Conservation (phyloP, 768 basidiomycete genomes). For the Mycena leptocephala region DNA sequence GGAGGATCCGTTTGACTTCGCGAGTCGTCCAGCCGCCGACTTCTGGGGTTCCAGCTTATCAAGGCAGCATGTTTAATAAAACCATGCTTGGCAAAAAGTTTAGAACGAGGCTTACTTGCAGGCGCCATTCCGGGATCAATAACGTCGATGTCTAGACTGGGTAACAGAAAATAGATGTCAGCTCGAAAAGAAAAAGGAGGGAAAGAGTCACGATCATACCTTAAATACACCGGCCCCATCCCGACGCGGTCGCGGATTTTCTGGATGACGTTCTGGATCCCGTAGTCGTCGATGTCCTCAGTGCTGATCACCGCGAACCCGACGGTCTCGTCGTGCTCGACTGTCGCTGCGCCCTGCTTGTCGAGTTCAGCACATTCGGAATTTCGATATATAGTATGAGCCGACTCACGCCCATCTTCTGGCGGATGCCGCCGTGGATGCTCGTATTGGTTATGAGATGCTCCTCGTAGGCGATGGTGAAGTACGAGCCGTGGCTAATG, state of each 20-base stretch:
- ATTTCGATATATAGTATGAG: background rate
- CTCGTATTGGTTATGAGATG: slow-evolving; percentile 80
- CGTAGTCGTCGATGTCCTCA: slow-evolving; percentile 89
- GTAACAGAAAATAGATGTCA: slow-evolving; percentile 53
- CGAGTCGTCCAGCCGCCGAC: slow-evolving; percentile 90
- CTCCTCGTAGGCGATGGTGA: slow-evolving; percentile 73
- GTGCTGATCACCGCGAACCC: slow-evolving; percentile 43
- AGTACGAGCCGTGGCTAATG: slow-evolving; percentile 81
- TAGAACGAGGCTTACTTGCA: slow-evolving; percentile 69
- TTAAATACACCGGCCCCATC: slow-evolving; percentile 82
- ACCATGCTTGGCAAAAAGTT: too few relatives aligned
- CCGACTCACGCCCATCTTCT: slow-evolving; percentile 7
- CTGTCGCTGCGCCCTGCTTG: slow-evolving; percentile 1
- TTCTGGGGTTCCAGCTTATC: slow-evolving; percentile 91
- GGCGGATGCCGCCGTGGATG: slow-evolving; percentile 81
- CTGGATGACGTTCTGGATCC: slow-evolving; percentile 76
- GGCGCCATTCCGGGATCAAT: slow-evolving; percentile 50
- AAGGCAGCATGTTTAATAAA: too few relatives aligned
- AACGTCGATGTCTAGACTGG: too few relatives aligned
- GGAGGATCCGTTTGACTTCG: slow-evolving; percentile 85
- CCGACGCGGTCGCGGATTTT: slow-evolving; percentile 83
- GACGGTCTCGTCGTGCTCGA: slow-evolving; percentile 54
- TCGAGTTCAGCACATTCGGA: background rate
- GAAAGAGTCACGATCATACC: slow-evolving; percentile 52
- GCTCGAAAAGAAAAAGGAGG: background rate